These are phyloP conservation scores for Colletotrichum coccodes DNA, from an alignment of 2,329 filamentous ascomycete genomes.

Conservation along the genomic window DNA sequence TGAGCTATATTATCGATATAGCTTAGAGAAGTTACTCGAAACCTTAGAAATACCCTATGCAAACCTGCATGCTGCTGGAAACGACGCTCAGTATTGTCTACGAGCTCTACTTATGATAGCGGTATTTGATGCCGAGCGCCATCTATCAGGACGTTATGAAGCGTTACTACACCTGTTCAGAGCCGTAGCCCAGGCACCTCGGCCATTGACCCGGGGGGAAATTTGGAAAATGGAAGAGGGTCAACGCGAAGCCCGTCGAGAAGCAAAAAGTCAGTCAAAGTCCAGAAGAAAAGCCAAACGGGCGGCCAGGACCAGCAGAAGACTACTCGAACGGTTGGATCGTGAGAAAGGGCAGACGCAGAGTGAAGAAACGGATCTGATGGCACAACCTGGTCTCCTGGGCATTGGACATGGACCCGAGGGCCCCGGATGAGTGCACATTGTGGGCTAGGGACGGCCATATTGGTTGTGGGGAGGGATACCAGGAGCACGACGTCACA, in stretches of 20 bases:
- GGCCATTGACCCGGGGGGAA: constrained; percentile 3
- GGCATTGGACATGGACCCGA: background rate
- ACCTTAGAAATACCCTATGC: constrained; percentile 34
- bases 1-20: constrained; percentile 37
- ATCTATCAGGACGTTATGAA: background rate
- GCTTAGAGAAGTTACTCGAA: constrained; percentile 36
- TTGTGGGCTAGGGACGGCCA: background rate
- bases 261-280: background rate
- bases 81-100: constrained; percentile 41
- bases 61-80: constrained; percentile 38
- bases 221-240: background rate
- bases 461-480: background rate
- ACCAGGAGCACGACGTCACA: background rate
- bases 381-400: background rate
- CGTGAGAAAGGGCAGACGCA: background rate
- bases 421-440: background rate
- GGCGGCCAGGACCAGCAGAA: background rate
- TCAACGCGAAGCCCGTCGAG: background rate
- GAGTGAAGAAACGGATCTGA: background rate
- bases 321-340: constrained; percentile 1
- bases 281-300: background rate
- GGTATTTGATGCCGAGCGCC: constrained; percentile 11
- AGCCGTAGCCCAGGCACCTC: constrained; percentile 8
- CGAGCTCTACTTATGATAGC: constrained; percentile 32
- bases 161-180: background rate